These are phyloP conservation scores for Onygenales sp. DNA, from an alignment of 2,329 filamentous ascomycete genomes.

Conservation along the genomic window DNA sequence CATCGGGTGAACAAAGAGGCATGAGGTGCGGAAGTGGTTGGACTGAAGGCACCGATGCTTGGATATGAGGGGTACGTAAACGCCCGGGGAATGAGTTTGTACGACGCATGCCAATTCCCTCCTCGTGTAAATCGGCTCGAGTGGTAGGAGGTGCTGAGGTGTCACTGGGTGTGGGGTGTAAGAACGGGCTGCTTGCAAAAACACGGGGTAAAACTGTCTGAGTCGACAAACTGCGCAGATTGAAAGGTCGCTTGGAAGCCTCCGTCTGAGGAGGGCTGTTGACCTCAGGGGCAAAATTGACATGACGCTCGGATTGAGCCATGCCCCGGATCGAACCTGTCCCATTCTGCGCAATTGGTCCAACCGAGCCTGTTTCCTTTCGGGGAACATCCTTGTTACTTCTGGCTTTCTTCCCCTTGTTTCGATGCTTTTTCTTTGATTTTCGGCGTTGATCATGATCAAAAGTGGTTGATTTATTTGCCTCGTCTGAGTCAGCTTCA, in stretches of 20 bases:
- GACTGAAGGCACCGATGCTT: slow-evolving; percentile 9
- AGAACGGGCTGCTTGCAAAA: slow-evolving; percentile 63
- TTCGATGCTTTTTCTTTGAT: slow-evolving; percentile 38
- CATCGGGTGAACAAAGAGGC: slow-evolving; percentile 6
- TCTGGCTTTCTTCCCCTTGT: slow-evolving; percentile 20
- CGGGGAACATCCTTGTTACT: too few relatives aligned
- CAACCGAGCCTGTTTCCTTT: too few relatives aligned
- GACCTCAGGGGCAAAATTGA: slow-evolving; percentile 47
- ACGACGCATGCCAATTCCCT: slow-evolving; percentile 54
- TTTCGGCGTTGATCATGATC: slow-evolving; percentile 17
- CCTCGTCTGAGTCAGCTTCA: slow-evolving; percentile 45
- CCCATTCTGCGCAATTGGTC: too few relatives aligned
- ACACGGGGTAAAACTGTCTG: slow-evolving; percentile 54
- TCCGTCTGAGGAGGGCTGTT: slow-evolving; percentile 20
- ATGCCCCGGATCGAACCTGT: too few relatives aligned
- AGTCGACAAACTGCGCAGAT: slow-evolving; percentile 52
- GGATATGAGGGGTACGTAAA: slow-evolving; percentile 36
- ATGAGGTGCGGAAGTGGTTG: slow-evolving; percentile 17
- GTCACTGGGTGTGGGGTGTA: slow-evolving; percentile 24
- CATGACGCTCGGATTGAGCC: slow-evolving; percentile 34
- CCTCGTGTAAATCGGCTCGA: slow-evolving; percentile 27
- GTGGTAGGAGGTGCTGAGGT: slow-evolving; percentile 2
- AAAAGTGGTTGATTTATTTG: slow-evolving; percentile 16
- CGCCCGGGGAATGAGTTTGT: slow-evolving; percentile 67
- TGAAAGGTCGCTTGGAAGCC: slow-evolving; percentile 40